A percentile compares a stretch with the other conserved stretches of the same genome.
phyloP scores from a whole-genome alignment of 2,329 filamentous ascomycete genomes.

The Bipolaris bicolor region DNA sequence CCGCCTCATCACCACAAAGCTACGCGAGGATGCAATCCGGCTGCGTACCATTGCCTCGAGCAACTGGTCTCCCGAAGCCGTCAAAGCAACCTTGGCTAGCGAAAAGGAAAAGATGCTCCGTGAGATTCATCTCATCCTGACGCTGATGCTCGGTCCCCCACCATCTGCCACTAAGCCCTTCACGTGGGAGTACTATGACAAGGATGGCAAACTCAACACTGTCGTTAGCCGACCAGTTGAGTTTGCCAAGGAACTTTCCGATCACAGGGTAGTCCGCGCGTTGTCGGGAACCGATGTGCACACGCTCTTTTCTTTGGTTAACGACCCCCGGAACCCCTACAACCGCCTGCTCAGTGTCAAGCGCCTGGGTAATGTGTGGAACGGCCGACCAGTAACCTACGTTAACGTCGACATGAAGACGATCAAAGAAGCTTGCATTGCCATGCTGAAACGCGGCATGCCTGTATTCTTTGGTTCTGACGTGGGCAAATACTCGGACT shows the following conservation, averaged over 20 bases:
- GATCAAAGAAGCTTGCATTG: constrained; percentile 75
- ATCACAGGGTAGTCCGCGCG: constrained; percentile 62
- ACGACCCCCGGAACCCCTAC: constrained; percentile 81
- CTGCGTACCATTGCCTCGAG: constrained; percentile 64
- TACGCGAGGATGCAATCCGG: constrained; percentile 81
- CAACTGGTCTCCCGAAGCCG: constrained; percentile 43
- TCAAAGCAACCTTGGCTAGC: constrained; percentile 52
- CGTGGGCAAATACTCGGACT: constrained; percentile 81
- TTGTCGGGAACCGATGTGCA: constrained; percentile 66
- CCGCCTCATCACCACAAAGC: constrained; percentile 77
- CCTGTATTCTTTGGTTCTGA: constrained; percentile 91
- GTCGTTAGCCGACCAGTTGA: constrained; percentile 70
- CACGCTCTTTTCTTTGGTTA: constrained; percentile 78
- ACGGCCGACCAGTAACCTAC: constrained; percentile 76
- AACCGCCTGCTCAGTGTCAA: constrained; percentile 76
- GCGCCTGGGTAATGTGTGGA: constrained; percentile 80
- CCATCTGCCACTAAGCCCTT: constrained; percentile 73
- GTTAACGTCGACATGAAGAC: constrained; percentile 78
- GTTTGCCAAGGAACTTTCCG: constrained; percentile 73
- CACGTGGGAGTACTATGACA: constrained; percentile 80
- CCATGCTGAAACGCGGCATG: constrained; percentile 77
- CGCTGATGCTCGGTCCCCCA: constrained; percentile 79
- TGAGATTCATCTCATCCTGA: constrained; percentile 82
- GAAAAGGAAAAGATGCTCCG: constrained; percentile 77
- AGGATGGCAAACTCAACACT: constrained; percentile 66